Base-by-base conservation (phyloP, 768 basidiomycete genomes). In the Kwoniella heveanensis region DNA sequence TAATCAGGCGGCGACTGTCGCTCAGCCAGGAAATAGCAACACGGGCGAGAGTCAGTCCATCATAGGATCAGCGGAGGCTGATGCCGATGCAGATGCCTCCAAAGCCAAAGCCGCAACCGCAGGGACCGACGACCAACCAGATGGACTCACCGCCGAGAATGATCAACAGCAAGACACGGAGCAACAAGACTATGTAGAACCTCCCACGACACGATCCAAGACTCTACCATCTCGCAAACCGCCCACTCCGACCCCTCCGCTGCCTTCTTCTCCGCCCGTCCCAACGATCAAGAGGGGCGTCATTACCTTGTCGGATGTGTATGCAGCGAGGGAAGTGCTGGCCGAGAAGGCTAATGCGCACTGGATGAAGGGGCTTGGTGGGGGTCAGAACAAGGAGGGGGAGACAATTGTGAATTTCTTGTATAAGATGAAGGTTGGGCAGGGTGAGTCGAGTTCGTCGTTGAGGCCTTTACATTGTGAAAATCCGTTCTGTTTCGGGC, bases 61-160 rank as follows among this genome's bases (percentile, higher is more conserved):
- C n/a, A n/a, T n/a, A n/a, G n/a, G n/a, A n/a, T n/a, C n/a, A n/a
- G n/a, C n/a, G n/a, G n/a, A n/a, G n/a, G n/a, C n/a, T n/a, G n/a
- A n/a, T n/a, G n/a, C n/a, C n/a, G n/a, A n/a, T n/a, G n/a, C n/a
- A n/a, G n/a, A n/a, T n/a, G n/a, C n/a, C n/a, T n/a, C 32, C 32
- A 36, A 36, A 13, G 32, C 50, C 22, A 32, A 48, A 17, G 29
- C 8, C 22, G 44, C 19, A 25, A 29, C 12, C n/a, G 90, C 89
- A n/a, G n/a, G n/a, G n/a, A n/a, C n/a, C n/a, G n/a, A n/a, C n/a
- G 66, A 91, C 81, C 54, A 87, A 84, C 55, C 88, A 85, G 61
- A 27, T 12, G 12, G 51, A 59, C 30, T 25, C 10, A 36, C 32
- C 1, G n/a, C n/a, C n/a, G n/a, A n/a, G n/a, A n/a, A n/a, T n/a